Evolutionary conservation across 441 rosid species (phyloP), one percentile per base, ranked within the genome.

Genomic region (Adansonia madagascariensis): DNA sequence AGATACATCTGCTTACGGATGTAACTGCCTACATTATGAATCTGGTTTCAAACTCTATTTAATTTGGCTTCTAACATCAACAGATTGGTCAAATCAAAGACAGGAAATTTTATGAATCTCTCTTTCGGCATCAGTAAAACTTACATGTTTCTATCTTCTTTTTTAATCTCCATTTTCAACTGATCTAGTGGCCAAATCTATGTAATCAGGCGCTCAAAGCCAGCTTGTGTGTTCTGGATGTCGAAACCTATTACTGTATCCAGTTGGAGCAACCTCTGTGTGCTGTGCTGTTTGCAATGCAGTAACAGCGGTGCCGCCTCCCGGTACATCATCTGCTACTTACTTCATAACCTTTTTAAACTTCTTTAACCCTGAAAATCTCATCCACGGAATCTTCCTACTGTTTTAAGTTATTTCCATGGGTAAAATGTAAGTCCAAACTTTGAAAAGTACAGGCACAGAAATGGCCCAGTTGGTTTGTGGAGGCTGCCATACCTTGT

Each of bases 211-310:
- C 77, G 90, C 90, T 31, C 97, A 92, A 83, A 89, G 91, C 85
- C 99, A 96, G 86, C 94, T 96, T 62, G 98, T 96, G 8, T 96
- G 99, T 84, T 96, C 99, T 39, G 99, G 99, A 75, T 94, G 98
- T 81, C 87, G 94, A 83, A 96, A 91, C 79, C 94, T 96, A 71
- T 86, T 94, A 79, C 89, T 94, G 70, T 96, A 89, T 85, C 99
- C 99, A 0, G 94, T 86, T 17, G 99, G 98, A 82, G 99, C 99
- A 69, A 86, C 94, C 46, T 96, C 99, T 11, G 93, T 96, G 3
- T 96, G 98, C 80, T 96, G 99, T 73, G 99, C 99, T 20, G 97
- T 96, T 20, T 96, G 99, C 89, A 96, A 90, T 90, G 98, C 96
- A 65, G 98, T 96, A 76, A 96, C 99, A 17, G 91, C 91, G 1